Evolutionary conservation across 2,329 filamentous ascomycete species (phyloP).

Genomic region (Pezicula carpinea): DNA sequence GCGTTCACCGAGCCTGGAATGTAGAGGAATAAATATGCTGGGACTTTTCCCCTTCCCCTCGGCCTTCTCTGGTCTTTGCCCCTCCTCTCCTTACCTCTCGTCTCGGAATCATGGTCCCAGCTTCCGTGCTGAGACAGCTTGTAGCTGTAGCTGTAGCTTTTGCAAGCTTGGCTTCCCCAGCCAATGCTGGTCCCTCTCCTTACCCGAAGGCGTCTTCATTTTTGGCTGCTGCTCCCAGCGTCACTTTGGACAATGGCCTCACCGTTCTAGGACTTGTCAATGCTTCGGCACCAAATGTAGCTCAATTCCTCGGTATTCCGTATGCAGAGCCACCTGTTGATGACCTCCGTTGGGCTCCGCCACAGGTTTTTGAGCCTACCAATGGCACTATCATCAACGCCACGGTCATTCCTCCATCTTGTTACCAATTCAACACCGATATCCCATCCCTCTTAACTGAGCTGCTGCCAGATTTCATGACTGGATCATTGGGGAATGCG

Average conservation of each 20-base stretch:
- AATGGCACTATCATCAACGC: not conserved
- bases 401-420: not conserved
- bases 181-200: too few species aligned
- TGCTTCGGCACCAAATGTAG: constrained; percentile 7
- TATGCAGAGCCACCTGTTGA: constrained; percentile 47
- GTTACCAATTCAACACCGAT: not conserved
- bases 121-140: too few species aligned
- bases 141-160: too few species aligned
- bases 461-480: not conserved
- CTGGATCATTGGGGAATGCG: not conserved
- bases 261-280: constrained; percentile 7
- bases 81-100: too few species aligned
- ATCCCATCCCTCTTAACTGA: not conserved
- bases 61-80: too few species aligned
- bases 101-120: too few species aligned
- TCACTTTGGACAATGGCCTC: not conserved
- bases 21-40: too few species aligned
- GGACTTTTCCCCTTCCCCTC: too few species aligned
- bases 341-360: constrained; percentile 32
- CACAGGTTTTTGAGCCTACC: not conserved
- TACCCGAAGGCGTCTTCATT: too few species aligned
- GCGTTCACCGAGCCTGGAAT: too few species aligned
- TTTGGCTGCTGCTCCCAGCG: not conserved
- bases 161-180: too few species aligned
- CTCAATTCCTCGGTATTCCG: constrained; percentile 40